Percentiles rank a stretch among this genome's conserved stretches.
Conservation (phyloP, 768 basidiomycete species). For the Phlebiopsis flavidoalba region DNA sequence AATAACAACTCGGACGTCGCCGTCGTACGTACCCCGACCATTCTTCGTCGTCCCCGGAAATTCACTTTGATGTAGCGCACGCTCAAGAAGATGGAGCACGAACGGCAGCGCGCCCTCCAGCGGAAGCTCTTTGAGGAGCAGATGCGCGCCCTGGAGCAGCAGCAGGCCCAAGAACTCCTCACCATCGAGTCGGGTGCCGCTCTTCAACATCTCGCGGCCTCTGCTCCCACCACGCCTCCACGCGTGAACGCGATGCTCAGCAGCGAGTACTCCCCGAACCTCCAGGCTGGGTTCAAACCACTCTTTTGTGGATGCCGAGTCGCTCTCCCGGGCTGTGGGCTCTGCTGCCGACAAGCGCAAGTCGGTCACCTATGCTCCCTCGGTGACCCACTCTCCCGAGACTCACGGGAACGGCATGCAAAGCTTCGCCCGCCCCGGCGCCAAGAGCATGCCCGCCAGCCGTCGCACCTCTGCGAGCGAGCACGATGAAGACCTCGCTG, state of each 20-base stretch:
- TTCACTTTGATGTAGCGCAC: slow-evolving; percentile 53
- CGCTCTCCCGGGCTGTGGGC: slow-evolving; percentile 65
- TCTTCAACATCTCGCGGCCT: slow-evolving; percentile 76
- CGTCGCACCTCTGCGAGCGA: slow-evolving; percentile 85
- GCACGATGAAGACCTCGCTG: slow-evolving; percentile 77
- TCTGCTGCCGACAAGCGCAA: slow-evolving; percentile 73
- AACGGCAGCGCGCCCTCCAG: slow-evolving; percentile 81
- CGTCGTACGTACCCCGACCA: slow-evolving; percentile 50
- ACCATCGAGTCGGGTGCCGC: slow-evolving; percentile 47
- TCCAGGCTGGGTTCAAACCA: slow-evolving; percentile 39
- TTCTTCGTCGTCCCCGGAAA: slow-evolving; percentile 7
- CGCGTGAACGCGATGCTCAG: slow-evolving; percentile 69
- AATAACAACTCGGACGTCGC: slow-evolving; percentile 85
- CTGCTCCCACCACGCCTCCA: slow-evolving; percentile 85
- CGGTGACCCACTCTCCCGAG: slow-evolving; percentile 72
- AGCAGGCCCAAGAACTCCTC: slow-evolving; percentile 84
- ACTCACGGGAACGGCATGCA: slow-evolving; percentile 39
- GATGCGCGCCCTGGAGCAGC: slow-evolving; percentile 89
- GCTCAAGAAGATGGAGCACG: slow-evolving; percentile 85
- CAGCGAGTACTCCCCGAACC: slow-evolving; percentile 44
- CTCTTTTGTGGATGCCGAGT: slow-evolving; percentile 54
- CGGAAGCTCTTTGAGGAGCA: slow-evolving; percentile 94
- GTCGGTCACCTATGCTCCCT: slow-evolving; percentile 80
- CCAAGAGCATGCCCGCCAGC: slow-evolving; percentile 91
- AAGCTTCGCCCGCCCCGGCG: slow-evolving; percentile 61